Evolutionary conservation across 2,329 filamentous ascomycete species (phyloP), one percentile per base, ranked within the genome.

Genomic region (Domatiomyces globalis): DNA sequence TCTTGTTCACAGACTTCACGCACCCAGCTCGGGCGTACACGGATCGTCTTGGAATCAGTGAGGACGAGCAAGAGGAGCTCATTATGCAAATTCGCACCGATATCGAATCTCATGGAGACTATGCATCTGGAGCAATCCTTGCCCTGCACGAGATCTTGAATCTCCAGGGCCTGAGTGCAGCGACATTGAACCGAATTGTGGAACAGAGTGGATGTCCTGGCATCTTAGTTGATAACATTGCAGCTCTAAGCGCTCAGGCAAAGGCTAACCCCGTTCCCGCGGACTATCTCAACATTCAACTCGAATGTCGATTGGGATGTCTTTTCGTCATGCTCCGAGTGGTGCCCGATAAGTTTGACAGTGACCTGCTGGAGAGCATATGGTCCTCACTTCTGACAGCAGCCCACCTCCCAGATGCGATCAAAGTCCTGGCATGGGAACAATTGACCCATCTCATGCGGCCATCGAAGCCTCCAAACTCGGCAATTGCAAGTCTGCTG

Each of bases 361-460:
- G 71, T 2, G 76, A 83, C 1, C 71, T 85, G 3, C 81, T 83
- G 15, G 69, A 72, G 43, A 72, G 71, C 10, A 73, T 94, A 1
- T 94, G 87, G 86, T 73, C 83, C 51, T 71, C 83, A 42, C 72
- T 92, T 22, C 79, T 94, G 46, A 84, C 87, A 10, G 71, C 75
- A 4, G 68, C 73, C 42, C 79, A 81, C 2, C 68, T 80, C 3
- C 78, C 76, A 20, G 68, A 73, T 2, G 73, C 77, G 7, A 80
- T 85, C 54, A 75, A 85, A 50, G 75, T 78, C 53, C 69, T 73
- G 12, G 83, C 81, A 0, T 94, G 88, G 88, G 70, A 76, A 22
- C 76, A 83, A 51, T 66, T 90, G 75, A 78, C 63, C 58, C 60
- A 17, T 17, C 15, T 49, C 8, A 66, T 45, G 62, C 33, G 5